These are phyloP conservation scores for Lachancea waltii DNA, from an alignment of 805 yeast genomes.

Conservation along the genomic window DNA sequence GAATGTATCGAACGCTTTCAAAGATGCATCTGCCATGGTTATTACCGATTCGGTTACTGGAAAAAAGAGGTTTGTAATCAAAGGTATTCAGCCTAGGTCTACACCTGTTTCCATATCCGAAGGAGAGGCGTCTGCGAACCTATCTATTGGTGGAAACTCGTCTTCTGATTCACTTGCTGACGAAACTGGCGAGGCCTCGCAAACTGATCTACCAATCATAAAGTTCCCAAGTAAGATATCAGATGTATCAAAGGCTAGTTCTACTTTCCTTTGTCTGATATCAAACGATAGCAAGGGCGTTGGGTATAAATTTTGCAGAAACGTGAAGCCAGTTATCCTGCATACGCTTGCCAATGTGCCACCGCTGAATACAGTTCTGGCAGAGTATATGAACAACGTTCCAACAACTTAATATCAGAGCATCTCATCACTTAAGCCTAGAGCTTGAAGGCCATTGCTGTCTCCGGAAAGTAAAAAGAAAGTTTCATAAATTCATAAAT, in stretches of 20 bases:
- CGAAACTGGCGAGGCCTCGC: slow-evolving; percentile 10
- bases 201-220: slow-evolving; percentile 23
- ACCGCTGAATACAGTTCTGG: slow-evolving; percentile 26
- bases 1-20: slow-evolving; percentile 85
- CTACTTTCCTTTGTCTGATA: slow-evolving; percentile 29
- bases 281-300: slow-evolving; percentile 29
- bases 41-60: slow-evolving; percentile 57
- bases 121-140: slow-evolving; percentile 37
- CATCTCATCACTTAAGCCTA: no score
- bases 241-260: slow-evolving; percentile 30
- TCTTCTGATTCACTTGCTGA: not conserved
- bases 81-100: slow-evolving; percentile 86
- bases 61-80: slow-evolving; percentile 77
- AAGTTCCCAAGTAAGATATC: slow-evolving; percentile 27
- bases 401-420: slow-evolving; percentile 1
- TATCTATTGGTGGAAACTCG: not conserved
- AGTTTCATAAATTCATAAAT: slow-evolving; percentile 6
- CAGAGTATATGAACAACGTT: slow-evolving; percentile 29
- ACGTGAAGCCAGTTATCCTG: slow-evolving; percentile 25
- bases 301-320: slow-evolving; percentile 26
- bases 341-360: slow-evolving; percentile 31
- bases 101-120: slow-evolving; percentile 44
- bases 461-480: not conserved
- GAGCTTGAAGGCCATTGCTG: no score
- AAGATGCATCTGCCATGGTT: slow-evolving; percentile 89